These are phyloP conservation scores for Stephania japonica DNA, from an alignment of 164 flowering plant species.

Conservation along the genomic window DNA sequence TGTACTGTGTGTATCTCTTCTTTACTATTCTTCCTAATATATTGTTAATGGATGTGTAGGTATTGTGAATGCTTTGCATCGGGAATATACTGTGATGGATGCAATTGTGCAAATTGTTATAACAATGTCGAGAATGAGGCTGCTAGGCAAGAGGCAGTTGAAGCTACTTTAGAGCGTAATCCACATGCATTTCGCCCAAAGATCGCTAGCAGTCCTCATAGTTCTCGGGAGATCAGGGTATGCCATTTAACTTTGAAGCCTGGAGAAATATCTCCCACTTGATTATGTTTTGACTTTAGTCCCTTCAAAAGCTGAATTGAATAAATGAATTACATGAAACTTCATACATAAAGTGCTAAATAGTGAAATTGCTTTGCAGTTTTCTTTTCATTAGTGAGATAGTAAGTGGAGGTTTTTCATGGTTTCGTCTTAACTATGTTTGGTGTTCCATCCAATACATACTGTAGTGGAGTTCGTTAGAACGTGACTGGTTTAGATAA, in stretches of 20 bases:
- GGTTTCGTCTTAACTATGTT: neutral
- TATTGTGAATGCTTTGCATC: conserved; percentile 99
- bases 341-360: neutral
- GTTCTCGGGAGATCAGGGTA: conserved; percentile 57
- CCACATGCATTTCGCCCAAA: conserved; percentile 93
- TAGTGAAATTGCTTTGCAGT: neutral
- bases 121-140: conserved; percentile 85
- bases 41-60: conserved; percentile 34
- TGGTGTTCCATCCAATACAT: neutral
- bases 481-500: neutral
- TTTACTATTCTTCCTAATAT: conserved; percentile 25
- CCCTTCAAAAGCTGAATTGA: neutral
- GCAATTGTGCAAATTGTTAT: conserved; percentile 76
- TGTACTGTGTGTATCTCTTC: neutral
- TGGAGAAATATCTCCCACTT: neutral
- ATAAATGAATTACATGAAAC: neutral
- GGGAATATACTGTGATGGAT: conserved; percentile 84
- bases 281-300: neutral
- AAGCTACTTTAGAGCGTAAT: conserved; percentile 78
- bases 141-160: conserved; percentile 80
- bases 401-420: neutral
- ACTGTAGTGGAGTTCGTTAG: neutral
- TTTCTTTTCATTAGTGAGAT: neutral
- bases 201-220: conserved; percentile 89
- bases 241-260: conserved; percentile 6